Base-by-base conservation (phyloP, 2,329 filamentous ascomycete species). In the Colletotrichum sp. region DNA sequence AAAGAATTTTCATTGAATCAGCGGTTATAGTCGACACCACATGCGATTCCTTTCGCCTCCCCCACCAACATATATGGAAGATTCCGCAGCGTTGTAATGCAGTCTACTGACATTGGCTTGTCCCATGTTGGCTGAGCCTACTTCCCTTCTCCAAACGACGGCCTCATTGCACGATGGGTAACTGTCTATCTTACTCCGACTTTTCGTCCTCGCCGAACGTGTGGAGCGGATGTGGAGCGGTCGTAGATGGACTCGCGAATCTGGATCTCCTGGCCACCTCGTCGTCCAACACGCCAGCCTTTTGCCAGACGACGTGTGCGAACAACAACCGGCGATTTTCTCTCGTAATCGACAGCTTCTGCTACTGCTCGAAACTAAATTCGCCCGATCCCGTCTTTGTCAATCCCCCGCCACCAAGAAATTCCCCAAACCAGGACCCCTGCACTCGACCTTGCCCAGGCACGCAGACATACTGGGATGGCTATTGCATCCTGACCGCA, bases 401-500 rank as follows among this genome's bases (percentile, higher is more conserved):
- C 43, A 2, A 52, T 13, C 6, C 43, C 43, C 43, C n/a, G 12
- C 43, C 43, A 13, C 43, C 43, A 21, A 52, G n/a, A 13, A 13
- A 24, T 4, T 1, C 0, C n/a, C 43, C 43, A 13, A n/a, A 6
- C 18, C 1, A 48, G 38, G 9, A 1, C 9, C 38, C 38, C 0
- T 52, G 43, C 43, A 52, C 43, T 21, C 43, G 43, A 0, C 18
- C 38, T 48, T 48, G 38, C 38, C 38, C 18, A 48, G 38, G 16
- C 38, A n/a, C 18, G 18, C 38, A 48, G 38, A 48, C 38, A 48
- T 48, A 48, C 38, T 0, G 1, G 0, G 1, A 12, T n/a, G 38
- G 38, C 3, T 0, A 0, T 1, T 48, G 38, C 38, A 0, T 0
- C 9, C 1, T 0, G 8, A 4, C 38, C 38, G 38, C 18, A 48